These are phyloP conservation scores for Neurospora sp. DNA, from an alignment of 495 filamentous ascomycete species.

Conservation along the genomic window DNA sequence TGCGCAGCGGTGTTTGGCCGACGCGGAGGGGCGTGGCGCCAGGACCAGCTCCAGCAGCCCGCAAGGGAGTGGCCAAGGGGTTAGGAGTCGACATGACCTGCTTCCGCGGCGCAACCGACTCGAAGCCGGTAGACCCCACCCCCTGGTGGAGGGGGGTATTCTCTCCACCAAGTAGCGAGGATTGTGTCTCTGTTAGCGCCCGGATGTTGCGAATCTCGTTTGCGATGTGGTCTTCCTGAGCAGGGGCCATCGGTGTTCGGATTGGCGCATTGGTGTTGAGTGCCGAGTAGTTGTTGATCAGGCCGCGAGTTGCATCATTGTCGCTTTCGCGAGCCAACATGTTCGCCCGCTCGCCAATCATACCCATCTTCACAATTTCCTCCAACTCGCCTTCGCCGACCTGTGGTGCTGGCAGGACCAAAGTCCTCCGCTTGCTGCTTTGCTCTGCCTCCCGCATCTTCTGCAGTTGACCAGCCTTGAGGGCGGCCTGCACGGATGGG, in stretches of 20 bases:
- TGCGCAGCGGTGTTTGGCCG: slow-evolving; percentile 82
- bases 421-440: slow-evolving; percentile 74
- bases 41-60: slow-evolving; percentile 53
- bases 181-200: slow-evolving; percentile 87
- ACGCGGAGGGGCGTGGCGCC: slow-evolving; percentile 62
- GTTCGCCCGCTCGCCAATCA: slow-evolving; percentile 84
- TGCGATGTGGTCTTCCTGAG: slow-evolving; percentile 87
- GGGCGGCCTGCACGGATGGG: slow-evolving; percentile 72
- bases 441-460: slow-evolving; percentile 94
- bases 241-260: slow-evolving; percentile 78
- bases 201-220: slow-evolving; percentile 95
- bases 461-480: slow-evolving; percentile 91
- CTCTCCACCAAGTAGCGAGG: slow-evolving; percentile 88
- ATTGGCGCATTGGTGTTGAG: slow-evolving; percentile 81
- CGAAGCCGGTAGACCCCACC: slow-evolving; percentile 73
- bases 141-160: slow-evolving; percentile 84
- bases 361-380: slow-evolving; percentile 97
- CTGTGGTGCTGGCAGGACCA: slow-evolving; percentile 78
- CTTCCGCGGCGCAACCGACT: slow-evolving; percentile 70
- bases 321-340: slow-evolving; percentile 65
- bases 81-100: slow-evolving; percentile 84
- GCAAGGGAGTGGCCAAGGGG: slow-evolving; percentile 85
- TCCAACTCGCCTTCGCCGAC: slow-evolving; percentile 88
- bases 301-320: slow-evolving; percentile 72
- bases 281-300: slow-evolving; percentile 73